Evolutionary conservation across 106 monocot genomes (phyloP).

Genomic region (Chionographis japonica): DNA sequence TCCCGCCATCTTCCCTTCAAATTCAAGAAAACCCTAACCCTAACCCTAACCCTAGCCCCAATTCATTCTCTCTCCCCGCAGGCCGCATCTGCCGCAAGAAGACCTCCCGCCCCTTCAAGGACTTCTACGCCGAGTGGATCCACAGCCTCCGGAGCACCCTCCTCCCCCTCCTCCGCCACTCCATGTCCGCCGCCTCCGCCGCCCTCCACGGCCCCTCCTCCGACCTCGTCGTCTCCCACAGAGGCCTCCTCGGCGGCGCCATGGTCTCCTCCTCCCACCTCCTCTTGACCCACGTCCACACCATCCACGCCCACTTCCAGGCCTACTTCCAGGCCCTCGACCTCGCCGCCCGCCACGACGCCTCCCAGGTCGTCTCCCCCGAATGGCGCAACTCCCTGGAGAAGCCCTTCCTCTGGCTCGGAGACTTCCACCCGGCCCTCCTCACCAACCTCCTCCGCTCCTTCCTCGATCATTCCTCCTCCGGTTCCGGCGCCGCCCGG

Average conservation of each 20-base stretch:
- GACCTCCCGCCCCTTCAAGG: slow-evolving; percentile 14
- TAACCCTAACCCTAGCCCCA: slow-evolving; percentile 35
- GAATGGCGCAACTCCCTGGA: slow-evolving; percentile 14
- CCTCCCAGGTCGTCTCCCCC: slow-evolving; percentile 12
- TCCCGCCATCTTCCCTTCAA: too few relatives aligned
- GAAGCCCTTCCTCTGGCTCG: slow-evolving; percentile 31
- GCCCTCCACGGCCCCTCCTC: neutral
- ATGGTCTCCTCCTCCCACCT: slow-evolving; percentile 3
- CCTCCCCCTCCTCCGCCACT: slow-evolving; percentile 24
- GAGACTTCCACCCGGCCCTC: slow-evolving; percentile 27
- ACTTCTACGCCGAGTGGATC: slow-evolving; percentile 17
- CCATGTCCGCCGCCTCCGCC: slow-evolving; percentile 1
- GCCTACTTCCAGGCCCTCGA: slow-evolving; percentile 23
- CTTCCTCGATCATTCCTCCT: neutral
- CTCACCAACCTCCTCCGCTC: slow-evolving; percentile 12
- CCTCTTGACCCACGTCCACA: slow-evolving; percentile 13
- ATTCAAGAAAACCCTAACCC: too few relatives aligned
- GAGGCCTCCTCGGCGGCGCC: neutral
- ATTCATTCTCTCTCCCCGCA: slow-evolving; percentile 27
- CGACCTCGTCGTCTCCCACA: neutral
- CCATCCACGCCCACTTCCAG: slow-evolving; percentile 29
- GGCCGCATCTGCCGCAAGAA: slow-evolving; percentile 50
- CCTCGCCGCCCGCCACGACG: slow-evolving; percentile 25
- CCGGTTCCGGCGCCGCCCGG: too few relatives aligned
- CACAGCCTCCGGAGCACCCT: neutral